Base-by-base conservation (phyloP, 441 rosid species). In the Adansonia gregorii region DNA sequence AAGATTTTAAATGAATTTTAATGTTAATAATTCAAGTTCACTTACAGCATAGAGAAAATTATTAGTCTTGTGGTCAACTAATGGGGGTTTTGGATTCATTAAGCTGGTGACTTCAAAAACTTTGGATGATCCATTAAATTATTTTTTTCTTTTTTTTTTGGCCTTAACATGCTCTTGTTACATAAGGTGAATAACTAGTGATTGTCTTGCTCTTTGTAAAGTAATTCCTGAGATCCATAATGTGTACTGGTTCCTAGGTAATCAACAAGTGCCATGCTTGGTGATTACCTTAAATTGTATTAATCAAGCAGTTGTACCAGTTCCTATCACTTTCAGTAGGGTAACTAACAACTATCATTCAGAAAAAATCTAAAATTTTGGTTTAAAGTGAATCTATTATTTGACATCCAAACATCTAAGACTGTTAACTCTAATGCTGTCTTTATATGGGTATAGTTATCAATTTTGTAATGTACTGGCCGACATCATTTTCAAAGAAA, bases 31-130 rank as follows among this genome's bases (percentile, higher is more conserved):
- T 52, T 77, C 69, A 70, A 69, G 67, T 45, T 59, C 27, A 31
- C 1, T 41, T 66, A 17, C 8, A 27, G 17, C 61, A 9, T 61
- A 41, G 76, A 70, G 75, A 58, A 11, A 45, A 4, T 41, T 19
- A 20, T 49, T 78, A 51, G 63, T 78, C 66, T 54, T 51, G 74
- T 35, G 61, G 61, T 70, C 46, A 71, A 14, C 48, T 43, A n/a
- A 41, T 8, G 14, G 60, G 22, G 41, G 45, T 51, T 14, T 51
- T 51, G 39, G 43, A 11, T 19, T 69, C 19, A 14, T 48, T 15
- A 12, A 46, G 19, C 3, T 51, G 43, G 35, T 6, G 58, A 2
- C 4, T 70, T 24, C 7, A 31, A 31, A 63, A 63, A 7, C n/a
- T 70, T 49, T 24, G 15, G 2, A 70, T 51, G 43, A 7, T 27